Percentiles rank a stretch among this genome's conserved stretches.
Conservation (phyloP, 352 stramenopile species). For the Blastocystis hominis region DNA sequence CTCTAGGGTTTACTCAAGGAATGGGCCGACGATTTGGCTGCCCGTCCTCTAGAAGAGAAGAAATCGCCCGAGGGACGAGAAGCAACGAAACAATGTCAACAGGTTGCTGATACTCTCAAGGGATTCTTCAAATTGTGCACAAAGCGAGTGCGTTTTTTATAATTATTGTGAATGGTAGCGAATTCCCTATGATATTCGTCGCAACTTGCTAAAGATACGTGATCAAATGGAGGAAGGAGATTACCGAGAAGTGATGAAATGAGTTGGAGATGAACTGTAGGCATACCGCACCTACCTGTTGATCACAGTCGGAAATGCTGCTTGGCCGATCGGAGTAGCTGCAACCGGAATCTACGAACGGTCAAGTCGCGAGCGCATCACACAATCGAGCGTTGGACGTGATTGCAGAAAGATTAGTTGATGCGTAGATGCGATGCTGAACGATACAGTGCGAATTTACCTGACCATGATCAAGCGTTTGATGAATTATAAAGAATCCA, state of each 20-base stretch:
- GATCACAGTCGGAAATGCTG: constrained; percentile 37
- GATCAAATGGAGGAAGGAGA: constrained; percentile 33
- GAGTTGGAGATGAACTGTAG: neutral
- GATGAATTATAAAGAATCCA: constrained; percentile 45
- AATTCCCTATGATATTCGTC: constrained; percentile 52
- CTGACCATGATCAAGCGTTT: constrained; percentile 46
- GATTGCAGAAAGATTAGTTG: neutral
- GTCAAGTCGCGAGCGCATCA: constrained; percentile 31
- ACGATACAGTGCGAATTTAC: constrained; percentile 43
- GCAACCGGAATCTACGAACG: constrained; percentile 48
- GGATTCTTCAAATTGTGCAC: constrained; percentile 53
- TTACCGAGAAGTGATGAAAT: neutral
- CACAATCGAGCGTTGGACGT: constrained; percentile 25
- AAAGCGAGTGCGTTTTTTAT: neutral
- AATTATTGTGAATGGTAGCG: neutral
- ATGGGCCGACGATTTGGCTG: constrained; percentile 26
- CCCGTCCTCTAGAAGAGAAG: constrained; percentile 29
- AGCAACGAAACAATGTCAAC: constrained; percentile 30
- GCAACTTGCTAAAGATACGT: constrained; percentile 31
- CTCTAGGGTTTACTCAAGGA: constrained; percentile 21
- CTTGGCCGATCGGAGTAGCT: constrained; percentile 28
- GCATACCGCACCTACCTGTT: constrained; percentile 30
- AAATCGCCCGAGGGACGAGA: constrained; percentile 25
- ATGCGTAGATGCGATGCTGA: constrained; percentile 41
- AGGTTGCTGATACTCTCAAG: constrained; percentile 47